Evolutionary conservation across 2,329 filamentous ascomycete species (phyloP).

Genomic region (Rugonectria rugulosa): DNA sequence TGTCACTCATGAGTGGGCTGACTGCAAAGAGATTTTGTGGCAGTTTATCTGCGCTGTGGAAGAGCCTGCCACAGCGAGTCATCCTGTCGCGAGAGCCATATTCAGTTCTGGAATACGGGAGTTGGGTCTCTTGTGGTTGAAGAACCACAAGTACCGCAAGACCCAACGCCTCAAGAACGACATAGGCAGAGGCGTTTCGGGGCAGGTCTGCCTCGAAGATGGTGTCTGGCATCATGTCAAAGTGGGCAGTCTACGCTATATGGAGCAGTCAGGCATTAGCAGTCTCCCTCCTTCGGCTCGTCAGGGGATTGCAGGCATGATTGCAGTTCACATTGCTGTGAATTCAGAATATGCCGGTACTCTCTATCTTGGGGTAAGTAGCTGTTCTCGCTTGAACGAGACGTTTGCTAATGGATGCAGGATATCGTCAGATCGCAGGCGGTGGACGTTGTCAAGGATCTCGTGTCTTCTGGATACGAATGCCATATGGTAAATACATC

Average conservation of each 20-base stretch:
- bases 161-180: too few species aligned
- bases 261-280: not conserved
- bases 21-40: not conserved
- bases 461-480: not conserved
- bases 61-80: not conserved
- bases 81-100: conserved; percentile 9
- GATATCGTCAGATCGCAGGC: conserved; percentile 7
- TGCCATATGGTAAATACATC: not conserved
- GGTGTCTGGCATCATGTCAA: conserved; percentile 7
- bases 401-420: not conserved
- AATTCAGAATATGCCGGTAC: conserved; percentile 5
- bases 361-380: not conserved
- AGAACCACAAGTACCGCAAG: not conserved
- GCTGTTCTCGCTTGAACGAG: too few species aligned
- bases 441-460: not conserved
- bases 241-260: conserved; percentile 1
- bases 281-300: not conserved
- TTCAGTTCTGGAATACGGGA: conserved; percentile 1
- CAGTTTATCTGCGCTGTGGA: conserved; percentile 4
- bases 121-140: not conserved
- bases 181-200: conserved; percentile 1
- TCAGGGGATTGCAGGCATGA: not conserved
- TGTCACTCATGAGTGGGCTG: not conserved
- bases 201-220: not conserved
- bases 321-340: conserved; percentile 10